Percentiles rank a stretch among this genome's conserved stretches.
Conservation (phyloP, 257 asterid species). For the Gentiana dahurica region DNA sequence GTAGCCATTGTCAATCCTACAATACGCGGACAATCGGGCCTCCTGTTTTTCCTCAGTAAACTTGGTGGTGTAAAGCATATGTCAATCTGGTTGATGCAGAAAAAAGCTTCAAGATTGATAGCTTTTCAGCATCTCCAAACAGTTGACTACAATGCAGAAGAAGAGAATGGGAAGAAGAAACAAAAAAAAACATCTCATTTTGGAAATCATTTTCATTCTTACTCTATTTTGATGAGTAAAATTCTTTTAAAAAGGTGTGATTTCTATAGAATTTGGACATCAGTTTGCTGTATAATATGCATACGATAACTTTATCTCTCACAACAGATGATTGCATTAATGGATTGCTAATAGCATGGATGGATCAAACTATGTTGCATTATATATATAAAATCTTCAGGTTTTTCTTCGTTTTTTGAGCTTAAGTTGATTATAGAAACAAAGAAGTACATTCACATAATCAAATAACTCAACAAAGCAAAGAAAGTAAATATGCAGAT, state of each 20-base stretch:
- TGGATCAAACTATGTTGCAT: neutral
- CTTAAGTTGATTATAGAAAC: too few species aligned
- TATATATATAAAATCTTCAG: slow-evolving; percentile 6
- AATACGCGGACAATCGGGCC: slow-evolving; percentile 78
- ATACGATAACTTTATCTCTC: too few species aligned
- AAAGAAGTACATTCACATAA: too few species aligned
- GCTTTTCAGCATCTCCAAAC: slow-evolving; percentile 6
- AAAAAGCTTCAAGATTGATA: too few species aligned
- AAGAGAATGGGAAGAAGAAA: neutral
- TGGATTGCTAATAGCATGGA: neutral
- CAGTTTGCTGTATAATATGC: neutral
- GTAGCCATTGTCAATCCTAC: slow-evolving; percentile 83
- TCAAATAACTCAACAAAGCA: too few species aligned
- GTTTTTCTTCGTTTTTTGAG: slow-evolving; percentile 13
- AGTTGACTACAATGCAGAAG: neutral
- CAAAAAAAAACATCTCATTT: neutral
- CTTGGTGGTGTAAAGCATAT: slow-evolving; percentile 12
- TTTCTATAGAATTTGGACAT: slow-evolving; percentile 5
- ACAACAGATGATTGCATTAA: too few species aligned
- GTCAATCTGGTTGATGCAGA: neutral
- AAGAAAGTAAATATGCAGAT: too few species aligned
- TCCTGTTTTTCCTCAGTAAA: slow-evolving; percentile 63
- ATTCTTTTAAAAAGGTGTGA: slow-evolving; percentile 1
- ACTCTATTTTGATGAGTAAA: neutral
- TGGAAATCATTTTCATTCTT: slow-evolving; percentile 7